phyloP scores from a whole-genome alignment of 108 stramenopile species.

The Schizochytrium sp. region DNA sequence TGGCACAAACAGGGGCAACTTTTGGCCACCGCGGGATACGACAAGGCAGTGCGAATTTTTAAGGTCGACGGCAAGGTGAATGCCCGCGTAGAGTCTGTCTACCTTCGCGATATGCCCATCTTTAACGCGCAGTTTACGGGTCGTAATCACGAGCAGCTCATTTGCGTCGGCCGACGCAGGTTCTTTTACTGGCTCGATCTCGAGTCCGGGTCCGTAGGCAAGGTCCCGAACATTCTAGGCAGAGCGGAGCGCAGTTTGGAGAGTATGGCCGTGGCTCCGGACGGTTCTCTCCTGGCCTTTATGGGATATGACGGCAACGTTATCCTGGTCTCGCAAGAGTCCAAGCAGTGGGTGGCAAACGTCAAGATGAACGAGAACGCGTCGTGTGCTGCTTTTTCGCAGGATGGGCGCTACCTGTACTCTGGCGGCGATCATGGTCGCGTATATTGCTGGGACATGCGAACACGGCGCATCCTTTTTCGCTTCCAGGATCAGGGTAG shows the following conservation, averaged over 20 bases:
- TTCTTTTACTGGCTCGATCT: conserved; percentile 88
- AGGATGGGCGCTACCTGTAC: conserved; percentile 66
- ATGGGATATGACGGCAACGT: conserved; percentile 87
- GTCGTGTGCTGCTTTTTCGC: conserved; percentile 66
- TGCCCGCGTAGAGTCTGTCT: conserved; percentile 76
- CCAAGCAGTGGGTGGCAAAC: conserved; percentile 71
- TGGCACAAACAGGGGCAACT: conserved; percentile 69
- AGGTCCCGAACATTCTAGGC: conserved; percentile 60
- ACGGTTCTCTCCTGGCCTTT: conserved; percentile 71
- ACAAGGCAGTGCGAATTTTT: conserved; percentile 84
- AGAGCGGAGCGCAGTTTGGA: conserved; percentile 71
- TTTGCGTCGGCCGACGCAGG: conserved; percentile 72
- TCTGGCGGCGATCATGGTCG: conserved; percentile 85
- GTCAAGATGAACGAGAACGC: conserved; percentile 86
- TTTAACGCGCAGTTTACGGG: conserved; percentile 70
- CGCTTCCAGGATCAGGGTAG: conserved; percentile 83
- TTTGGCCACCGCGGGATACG: conserved; percentile 47
- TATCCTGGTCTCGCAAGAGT: conserved; percentile 62
- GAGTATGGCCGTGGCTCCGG: conserved; percentile 63
- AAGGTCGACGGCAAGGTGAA: conserved; percentile 64
- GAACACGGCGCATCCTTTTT: conserved; percentile 62
- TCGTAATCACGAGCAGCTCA: conserved; percentile 58
- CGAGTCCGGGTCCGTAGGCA: conserved; percentile 56
- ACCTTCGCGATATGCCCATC: conserved; percentile 80
- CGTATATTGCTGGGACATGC: conserved; percentile 80